Conservation (phyloP, 2,329 filamentous ascomycete species). For the Neoscytalidium dimidiatum region DNA sequence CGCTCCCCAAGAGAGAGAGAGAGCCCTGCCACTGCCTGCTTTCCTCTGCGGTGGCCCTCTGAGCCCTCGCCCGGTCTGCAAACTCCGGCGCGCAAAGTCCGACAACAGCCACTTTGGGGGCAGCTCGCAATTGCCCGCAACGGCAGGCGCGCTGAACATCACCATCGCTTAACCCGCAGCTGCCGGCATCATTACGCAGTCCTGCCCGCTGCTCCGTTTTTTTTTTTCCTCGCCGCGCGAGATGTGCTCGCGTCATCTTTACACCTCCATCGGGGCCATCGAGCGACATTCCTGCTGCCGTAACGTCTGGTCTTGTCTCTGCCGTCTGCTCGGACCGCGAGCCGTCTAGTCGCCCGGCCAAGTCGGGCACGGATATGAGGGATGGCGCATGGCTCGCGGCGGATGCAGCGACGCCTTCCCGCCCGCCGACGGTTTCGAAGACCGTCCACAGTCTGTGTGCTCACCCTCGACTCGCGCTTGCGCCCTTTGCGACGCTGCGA, state of each 20-base stretch:
- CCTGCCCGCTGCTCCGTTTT: background rate
- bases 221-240: background rate
- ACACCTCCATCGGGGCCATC: background rate
- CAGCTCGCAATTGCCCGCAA: background rate
- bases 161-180: background rate
- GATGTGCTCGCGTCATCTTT: background rate
- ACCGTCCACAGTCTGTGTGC: background rate
- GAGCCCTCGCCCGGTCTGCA: background rate
- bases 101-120: background rate
- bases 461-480: background rate
- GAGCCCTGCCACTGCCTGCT: background rate
- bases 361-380: no score
- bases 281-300: background rate
- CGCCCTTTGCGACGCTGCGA: background rate
- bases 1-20: no score
- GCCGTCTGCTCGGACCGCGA: no score
- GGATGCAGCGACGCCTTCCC: slow-evolving; percentile 2
- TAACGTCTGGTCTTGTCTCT: background rate
- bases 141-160: background rate
- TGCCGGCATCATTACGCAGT: background rate
- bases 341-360: background rate
- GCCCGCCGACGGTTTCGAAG: background rate
- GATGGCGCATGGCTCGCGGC: background rate
- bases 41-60: background rate
- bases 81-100: slow-evolving; percentile 7